Base-by-base conservation (phyloP, 805 yeast genomes). In the Metschnikowia noctiluminum region DNA sequence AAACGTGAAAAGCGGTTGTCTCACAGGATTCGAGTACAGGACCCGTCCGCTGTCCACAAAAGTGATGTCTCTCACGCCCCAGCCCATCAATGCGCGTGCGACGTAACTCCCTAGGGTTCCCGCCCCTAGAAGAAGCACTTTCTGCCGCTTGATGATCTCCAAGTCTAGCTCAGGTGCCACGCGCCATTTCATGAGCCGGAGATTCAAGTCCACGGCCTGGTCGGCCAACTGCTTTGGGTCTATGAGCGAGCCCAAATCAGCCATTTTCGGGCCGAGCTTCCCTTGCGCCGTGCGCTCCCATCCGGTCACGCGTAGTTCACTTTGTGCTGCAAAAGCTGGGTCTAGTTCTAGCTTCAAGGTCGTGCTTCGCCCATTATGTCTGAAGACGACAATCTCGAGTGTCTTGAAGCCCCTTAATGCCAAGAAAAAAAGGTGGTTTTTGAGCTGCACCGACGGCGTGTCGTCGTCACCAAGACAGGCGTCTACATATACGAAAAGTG, bases 41-140 rank as follows among this genome's bases (percentile, higher is more conserved):
- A 95, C 89, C 26, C 78, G 73, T 2, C 97, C 96, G 63, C 81
- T 89, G 64, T 94, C 99, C 2, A 94, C 92, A 66, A 94, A 83
- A 0, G 97, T 86, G 15, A 94, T 84, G 34, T 81, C 73, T 40
- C 89, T 71, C 0, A 91, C 91, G 3, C 99, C 99, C 99, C 99
- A 94, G 0, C 96, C 98, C 64, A 94, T 63, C 28, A 94, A 68
- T 0, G 87, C 85, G 47, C 99, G 74, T 0, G 95, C 79, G 6
- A 94, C 92, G 60, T 92, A 92, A 50, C 95, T 85, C 0, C 99
- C 99, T 7, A 95, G 73, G 2, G 99, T 94, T 7, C 99, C 99
- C 0, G 98, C 87, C 0, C 99, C 99, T n/a, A 94, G 74, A 13
- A 94, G 69, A 38, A 94, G 66, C 35, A 91, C 85, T 54, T 77